Evolutionary conservation across 306 rosid species (phyloP), one percentile per base, ranked within the genome.

Genomic region (Cucumis cinereus): DNA sequence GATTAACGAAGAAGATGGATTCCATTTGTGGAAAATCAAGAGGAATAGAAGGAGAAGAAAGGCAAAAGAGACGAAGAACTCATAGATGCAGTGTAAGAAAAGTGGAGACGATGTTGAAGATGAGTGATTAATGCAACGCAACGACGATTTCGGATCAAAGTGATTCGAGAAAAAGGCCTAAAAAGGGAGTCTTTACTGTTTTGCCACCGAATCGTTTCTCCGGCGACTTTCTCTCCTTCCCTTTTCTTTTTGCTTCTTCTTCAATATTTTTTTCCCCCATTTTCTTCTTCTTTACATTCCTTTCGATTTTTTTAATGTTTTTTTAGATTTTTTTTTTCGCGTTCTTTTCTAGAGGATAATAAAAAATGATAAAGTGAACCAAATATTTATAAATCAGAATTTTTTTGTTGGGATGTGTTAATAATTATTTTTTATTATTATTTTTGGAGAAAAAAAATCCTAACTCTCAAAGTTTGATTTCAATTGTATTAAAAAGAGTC

Each of bases 71-170:
- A 8, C 8, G 41, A 7, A 4, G 36, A 57, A 22, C 38, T 26
- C 15, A 41, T 58, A 72, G 74, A 40, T 70, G 10, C 77, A 55
- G 77, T 17, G 79, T 28, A 6, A 14, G 43, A 24, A 1, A 11
- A 49, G 8, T 28, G 58, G 17, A 47, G 56, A 43, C 36, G 54
- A 20, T 23, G 23, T n/a, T 36, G 72, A 64, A 35, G 71, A 40
- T 60, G 60, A 16, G 14, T 5, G 26, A 38, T 22, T 61, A 63
- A 19, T 28, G 47, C 60, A 38, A 15, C 4, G 17, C 52, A 49
- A 49, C 77, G 26, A 62, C 11, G 73, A 49, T 61, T 77, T 62
- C 79, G 79, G 79, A 77, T 77, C 79, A 77, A 20, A 77, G 73
- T 30, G 58, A 24, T 17, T 59, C 17, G 6, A 17, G 41, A 10